Percentiles rank a stretch among this genome's conserved stretches.
Evolutionary conservation across 345 rosid genomes (phyloP).

Genomic region (Gossypium raimondii): DNA sequence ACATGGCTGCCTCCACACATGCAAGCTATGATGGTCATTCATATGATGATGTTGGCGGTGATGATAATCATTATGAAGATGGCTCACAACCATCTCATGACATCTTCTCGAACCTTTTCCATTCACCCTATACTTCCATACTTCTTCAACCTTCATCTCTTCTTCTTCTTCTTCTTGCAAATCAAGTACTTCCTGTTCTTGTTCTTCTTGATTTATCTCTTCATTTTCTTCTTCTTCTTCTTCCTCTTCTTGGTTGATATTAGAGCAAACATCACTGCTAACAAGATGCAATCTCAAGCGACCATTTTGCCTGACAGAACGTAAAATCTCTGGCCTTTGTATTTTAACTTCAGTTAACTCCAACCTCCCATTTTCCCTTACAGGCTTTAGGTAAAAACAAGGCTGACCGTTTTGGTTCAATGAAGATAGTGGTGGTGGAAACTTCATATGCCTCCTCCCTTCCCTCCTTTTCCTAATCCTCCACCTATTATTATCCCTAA

Average conservation of each 20-base stretch:
- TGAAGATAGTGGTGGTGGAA: slow-evolving; percentile 66
- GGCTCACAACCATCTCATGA: slow-evolving; percentile 28
- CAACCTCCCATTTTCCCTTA: slow-evolving; percentile 68
- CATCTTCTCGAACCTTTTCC: slow-evolving; percentile 45
- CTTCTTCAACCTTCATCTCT: slow-evolving; percentile 4
- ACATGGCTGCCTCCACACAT: slow-evolving; percentile 53
- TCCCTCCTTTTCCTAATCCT: slow-evolving; percentile 20
- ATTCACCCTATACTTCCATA: slow-evolving; percentile 34
- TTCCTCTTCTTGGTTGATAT: slow-evolving; percentile 23
- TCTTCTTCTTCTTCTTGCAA: slow-evolving; percentile 6
- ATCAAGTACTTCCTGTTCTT: slow-evolving; percentile 10
- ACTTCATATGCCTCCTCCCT: slow-evolving; percentile 30
- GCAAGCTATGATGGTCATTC: slow-evolving; percentile 33
- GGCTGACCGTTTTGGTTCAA: slow-evolving; percentile 56
- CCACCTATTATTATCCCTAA: slow-evolving; percentile 15
- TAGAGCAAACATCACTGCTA: not conserved
- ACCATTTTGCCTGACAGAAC: slow-evolving; percentile 50
- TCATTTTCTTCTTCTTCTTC: slow-evolving; percentile 15
- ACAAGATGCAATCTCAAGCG: slow-evolving; percentile 62
- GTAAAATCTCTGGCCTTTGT: slow-evolving; percentile 54
- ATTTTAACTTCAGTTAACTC: slow-evolving; percentile 59
- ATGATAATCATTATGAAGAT: not conserved
- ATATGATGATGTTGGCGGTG: slow-evolving; percentile 19
- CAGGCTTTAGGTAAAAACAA: slow-evolving; percentile 50
- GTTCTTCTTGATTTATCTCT: slow-evolving; percentile 8